Evolutionary conservation across 2,329 filamentous ascomycete species (phyloP), one percentile per base, ranked within the genome.

Genomic region (Colletotrichum sp.): DNA sequence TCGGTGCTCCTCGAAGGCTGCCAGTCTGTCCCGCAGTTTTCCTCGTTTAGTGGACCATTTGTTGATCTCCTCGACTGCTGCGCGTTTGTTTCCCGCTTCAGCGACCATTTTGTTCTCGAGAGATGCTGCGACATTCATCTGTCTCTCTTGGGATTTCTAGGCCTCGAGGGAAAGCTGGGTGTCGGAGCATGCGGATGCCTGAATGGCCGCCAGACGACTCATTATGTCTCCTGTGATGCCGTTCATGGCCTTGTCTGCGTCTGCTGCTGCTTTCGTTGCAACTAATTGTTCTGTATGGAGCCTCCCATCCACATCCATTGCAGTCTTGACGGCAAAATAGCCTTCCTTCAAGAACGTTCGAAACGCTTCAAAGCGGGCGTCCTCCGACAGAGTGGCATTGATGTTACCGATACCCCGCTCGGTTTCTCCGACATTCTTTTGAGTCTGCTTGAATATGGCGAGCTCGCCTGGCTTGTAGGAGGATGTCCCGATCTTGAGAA

Each of bases 91-190:
- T 8, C 55, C 22, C 1, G 55, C 55, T 59, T 59, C 55, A 6
- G 55, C 8, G 55, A 59, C 55, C 55, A 59, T 59, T 28, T 10
- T 28, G 55, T 59, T 28, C 55, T 59, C 55, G 8, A 59, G 55
- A 15, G 4, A 10, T 59, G 55, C 55, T 6, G 7, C 55, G 8
- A 59, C 12, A 5, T 59, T 59, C 55, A 8, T 5, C 1, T 15
- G 4, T 18, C n/a, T 28, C 8, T 59, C 55, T 4, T 59, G 55
- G 13, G 22, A 7, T 28, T 10, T 4, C 55, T 59, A 59, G 3
- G 22, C 55, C 24, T 59, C 55, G 2, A 1, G 2, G 10, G 55
- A 59, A 28, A 59, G 24, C 24, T 18, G n/a, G 1, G 1, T 13
- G 55, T 59, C 4, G 13, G 55, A 59, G 55, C 55, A 59, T 12